Percentiles rank a stretch among this genome's conserved stretches.
These are phyloP conservation scores for Vitis hybrid DNA, from an alignment of 177 flowering plant species.

Conservation along the genomic window DNA sequence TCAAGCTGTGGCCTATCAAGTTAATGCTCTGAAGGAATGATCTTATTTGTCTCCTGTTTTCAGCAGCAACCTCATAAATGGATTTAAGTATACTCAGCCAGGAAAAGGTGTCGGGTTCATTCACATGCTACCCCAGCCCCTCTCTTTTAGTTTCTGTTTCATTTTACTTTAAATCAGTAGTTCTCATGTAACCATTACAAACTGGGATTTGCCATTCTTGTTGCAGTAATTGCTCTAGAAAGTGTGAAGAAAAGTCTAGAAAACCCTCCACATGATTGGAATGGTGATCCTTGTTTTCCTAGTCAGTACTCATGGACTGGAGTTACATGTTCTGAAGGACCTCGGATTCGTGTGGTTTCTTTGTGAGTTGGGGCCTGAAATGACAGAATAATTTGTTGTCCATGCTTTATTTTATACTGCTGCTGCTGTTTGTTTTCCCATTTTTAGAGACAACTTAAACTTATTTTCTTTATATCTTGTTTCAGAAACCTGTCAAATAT, in stretches of 20 bases:
- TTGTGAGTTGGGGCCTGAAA: constrained; percentile 48
- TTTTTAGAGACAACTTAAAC: background rate
- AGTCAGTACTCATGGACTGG: constrained; percentile 83
- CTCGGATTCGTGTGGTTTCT: constrained; percentile 56
- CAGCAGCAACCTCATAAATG: background rate
- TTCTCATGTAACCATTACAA: background rate
- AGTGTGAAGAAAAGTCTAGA: constrained; percentile 45
- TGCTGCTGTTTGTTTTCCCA: background rate
- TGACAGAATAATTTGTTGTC: background rate
- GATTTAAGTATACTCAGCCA: background rate
- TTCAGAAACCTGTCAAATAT: constrained; percentile 75
- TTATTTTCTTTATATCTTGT: constrained; percentile 8
- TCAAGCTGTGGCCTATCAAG: background rate
- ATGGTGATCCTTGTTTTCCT: constrained; percentile 93
- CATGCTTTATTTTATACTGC: background rate
- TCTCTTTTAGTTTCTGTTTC: background rate
- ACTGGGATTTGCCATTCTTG: background rate
- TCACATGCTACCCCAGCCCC: background rate
- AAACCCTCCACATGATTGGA: constrained; percentile 81
- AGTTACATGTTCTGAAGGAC: constrained; percentile 72
- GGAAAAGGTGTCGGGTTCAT: background rate
- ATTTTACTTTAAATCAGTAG: background rate
- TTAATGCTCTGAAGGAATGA: background rate
- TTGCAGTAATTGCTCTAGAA: constrained; percentile 68
- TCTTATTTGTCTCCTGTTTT: background rate